Evolutionary conservation across 257 asterid genomes (phyloP).

Genomic region (Nicotiana tomentosiformis): DNA sequence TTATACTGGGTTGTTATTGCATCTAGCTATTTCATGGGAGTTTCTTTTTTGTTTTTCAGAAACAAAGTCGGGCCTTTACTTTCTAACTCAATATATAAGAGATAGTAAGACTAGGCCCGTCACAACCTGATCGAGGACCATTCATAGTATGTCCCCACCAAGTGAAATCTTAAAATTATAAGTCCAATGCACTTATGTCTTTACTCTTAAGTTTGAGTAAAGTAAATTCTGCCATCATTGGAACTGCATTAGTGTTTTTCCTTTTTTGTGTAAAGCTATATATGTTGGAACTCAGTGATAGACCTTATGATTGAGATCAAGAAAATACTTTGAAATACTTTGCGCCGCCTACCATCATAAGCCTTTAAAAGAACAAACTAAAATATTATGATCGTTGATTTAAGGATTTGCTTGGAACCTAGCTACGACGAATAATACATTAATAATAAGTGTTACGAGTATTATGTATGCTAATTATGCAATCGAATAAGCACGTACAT

Average conservation of each 20-base stretch:
- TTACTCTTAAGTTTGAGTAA: neutral
- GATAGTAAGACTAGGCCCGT: neutral
- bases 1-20: too few relatives aligned
- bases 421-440: too few relatives aligned
- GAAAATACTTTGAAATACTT: neutral
- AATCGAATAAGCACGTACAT: too few relatives aligned
- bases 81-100: neutral
- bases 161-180: neutral
- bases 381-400: neutral
- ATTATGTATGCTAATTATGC: too few relatives aligned
- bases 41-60: too few relatives aligned
- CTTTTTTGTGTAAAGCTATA: constrained; percentile 7
- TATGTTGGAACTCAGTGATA: neutral
- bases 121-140: constrained; percentile 7
- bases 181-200: neutral
- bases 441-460: too few relatives aligned
- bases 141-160: constrained; percentile 6
- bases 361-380: neutral
- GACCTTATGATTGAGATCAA: neutral
- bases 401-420: neutral
- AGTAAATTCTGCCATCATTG: constrained; percentile 11
- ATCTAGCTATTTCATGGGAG: neutral
- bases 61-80: neutral
- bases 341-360: neutral
- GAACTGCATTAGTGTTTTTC: constrained; percentile 9